phyloP scores from a whole-genome alignment of 1,139 yeast species.

The Zygosaccharomyces pseudobailii region DNA sequence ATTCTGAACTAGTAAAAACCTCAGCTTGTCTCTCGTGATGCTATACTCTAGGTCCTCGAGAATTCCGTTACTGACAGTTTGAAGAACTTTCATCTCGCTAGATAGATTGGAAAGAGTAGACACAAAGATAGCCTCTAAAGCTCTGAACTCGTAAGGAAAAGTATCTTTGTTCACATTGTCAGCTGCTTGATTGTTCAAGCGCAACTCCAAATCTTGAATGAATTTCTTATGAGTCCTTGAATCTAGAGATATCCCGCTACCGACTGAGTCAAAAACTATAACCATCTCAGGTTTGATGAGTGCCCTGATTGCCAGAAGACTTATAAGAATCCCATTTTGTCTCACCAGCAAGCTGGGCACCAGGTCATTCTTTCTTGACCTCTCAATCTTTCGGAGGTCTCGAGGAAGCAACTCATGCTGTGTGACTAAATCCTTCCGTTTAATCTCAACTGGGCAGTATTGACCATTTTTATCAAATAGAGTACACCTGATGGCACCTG shows the following conservation, averaged over 20 bases:
- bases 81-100: constrained; percentile 75
- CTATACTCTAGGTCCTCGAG: constrained; percentile 78
- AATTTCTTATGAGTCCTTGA: constrained; percentile 32
- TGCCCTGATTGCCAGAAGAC: constrained; percentile 65
- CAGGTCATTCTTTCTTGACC: constrained; percentile 43
- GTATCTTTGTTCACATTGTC: constrained; percentile 22
- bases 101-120: constrained; percentile 80
- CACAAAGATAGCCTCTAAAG: constrained; percentile 80
- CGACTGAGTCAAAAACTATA: constrained; percentile 54
- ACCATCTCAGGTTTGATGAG: constrained; percentile 60
- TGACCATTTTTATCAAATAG: constrained; percentile 56
- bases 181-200: constrained; percentile 29
- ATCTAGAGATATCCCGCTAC: constrained; percentile 26
- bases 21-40: constrained; percentile 76
- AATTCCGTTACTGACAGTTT: constrained; percentile 68
- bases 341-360: constrained; percentile 70
- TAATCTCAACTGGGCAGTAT: constrained; percentile 51
- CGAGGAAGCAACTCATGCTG: constrained; percentile 34
- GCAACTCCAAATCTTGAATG: constrained; percentile 25
- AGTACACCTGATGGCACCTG: constrained; percentile 46
- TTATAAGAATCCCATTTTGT: constrained; percentile 55
- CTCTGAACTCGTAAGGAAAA: constrained; percentile 71
- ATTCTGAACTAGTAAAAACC: constrained; percentile 73
- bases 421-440: constrained; percentile 45
- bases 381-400: constrained; percentile 55